phyloP scores from a whole-genome alignment of 768 basidiomycete species.

The Hericium rajendrae region DNA sequence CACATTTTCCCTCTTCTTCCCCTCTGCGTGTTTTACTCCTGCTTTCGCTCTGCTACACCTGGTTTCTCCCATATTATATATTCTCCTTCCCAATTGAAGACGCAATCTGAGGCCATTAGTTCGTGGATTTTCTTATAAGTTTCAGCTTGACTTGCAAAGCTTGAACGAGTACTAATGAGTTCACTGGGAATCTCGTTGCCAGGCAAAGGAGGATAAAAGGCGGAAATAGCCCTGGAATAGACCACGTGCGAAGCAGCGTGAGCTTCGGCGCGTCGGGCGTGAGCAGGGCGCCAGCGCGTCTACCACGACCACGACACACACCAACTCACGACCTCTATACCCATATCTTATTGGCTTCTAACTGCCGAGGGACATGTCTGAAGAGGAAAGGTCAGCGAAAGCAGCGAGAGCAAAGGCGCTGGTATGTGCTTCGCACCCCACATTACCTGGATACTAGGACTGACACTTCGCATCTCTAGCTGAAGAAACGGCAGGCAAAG shows the following conservation, averaged over 20 bases:
- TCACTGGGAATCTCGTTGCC: too few species aligned
- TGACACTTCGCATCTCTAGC: conserved; percentile 42
- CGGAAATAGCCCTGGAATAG: too few species aligned
- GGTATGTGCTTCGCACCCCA: conserved; percentile 33
- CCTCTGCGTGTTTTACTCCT: neutral
- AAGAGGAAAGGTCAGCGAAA: conserved; percentile 73
- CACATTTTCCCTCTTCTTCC: neutral
- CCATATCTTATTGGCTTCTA: neutral
- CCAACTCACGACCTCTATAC: neutral
- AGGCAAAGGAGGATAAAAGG: too few species aligned
- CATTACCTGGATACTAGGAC: neutral
- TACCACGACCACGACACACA: neutral
- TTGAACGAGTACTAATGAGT: neutral
- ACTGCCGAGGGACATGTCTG: conserved; percentile 26
- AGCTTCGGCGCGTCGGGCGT: too few species aligned
- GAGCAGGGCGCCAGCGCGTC: neutral
- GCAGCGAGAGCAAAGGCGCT: conserved; percentile 78
- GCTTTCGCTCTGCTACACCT: neutral
- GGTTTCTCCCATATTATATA: neutral
- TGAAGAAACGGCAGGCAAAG: conserved; percentile 71
- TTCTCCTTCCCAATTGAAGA: neutral
- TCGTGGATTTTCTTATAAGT: neutral
- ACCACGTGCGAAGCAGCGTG: too few species aligned
- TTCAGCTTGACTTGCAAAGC: neutral
- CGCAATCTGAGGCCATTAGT: neutral